Evolutionary conservation across 2,329 filamentous ascomycete genomes (phyloP).

Genomic region (Exophiala oligosperma): DNA sequence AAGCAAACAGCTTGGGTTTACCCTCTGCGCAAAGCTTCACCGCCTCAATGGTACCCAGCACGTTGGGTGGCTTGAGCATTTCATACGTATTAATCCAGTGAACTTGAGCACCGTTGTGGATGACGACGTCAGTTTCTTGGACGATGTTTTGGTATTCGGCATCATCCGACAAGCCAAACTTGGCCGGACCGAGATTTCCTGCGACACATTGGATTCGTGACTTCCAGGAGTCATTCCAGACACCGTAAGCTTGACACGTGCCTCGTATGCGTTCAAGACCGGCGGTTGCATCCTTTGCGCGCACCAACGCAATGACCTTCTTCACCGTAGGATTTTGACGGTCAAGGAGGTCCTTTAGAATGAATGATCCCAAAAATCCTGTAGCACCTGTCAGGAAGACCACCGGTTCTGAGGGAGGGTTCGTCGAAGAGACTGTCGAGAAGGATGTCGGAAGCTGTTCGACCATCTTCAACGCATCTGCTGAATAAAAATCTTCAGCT

Average conservation of each 20-base stretch:
- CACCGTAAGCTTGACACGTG: constrained; percentile 72
- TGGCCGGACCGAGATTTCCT: constrained; percentile 72
- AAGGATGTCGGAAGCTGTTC: constrained; percentile 46
- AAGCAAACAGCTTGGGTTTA: constrained; percentile 76
- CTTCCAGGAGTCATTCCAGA: constrained; percentile 73
- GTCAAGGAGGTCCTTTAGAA: constrained; percentile 72
- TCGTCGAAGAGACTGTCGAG: constrained; percentile 34
- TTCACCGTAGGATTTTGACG: constrained; percentile 52
- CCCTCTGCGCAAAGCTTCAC: constrained; percentile 74
- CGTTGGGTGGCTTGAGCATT: constrained; percentile 71
- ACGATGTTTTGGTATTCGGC: constrained; percentile 65
- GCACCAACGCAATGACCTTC: constrained; percentile 73
- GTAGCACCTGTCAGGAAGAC: constrained; percentile 87
- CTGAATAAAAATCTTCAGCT: constrained; percentile 50
- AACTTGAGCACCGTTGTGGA: constrained; percentile 77
- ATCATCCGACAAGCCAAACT: constrained; percentile 69
- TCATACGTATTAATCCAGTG: constrained; percentile 83
- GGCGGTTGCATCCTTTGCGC: constrained; percentile 61
- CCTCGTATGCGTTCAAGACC: constrained; percentile 65
- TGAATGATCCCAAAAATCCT: constrained; percentile 81
- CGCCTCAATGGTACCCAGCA: constrained; percentile 75
- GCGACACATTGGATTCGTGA: constrained; percentile 65
- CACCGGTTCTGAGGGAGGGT: constrained; percentile 47
- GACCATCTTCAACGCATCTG: constrained; percentile 47
- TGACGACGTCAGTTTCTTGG: constrained; percentile 67